These are phyloP conservation scores for Bombardia bombarda DNA, from an alignment of 495 filamentous ascomycete species.

Conservation along the genomic window DNA sequence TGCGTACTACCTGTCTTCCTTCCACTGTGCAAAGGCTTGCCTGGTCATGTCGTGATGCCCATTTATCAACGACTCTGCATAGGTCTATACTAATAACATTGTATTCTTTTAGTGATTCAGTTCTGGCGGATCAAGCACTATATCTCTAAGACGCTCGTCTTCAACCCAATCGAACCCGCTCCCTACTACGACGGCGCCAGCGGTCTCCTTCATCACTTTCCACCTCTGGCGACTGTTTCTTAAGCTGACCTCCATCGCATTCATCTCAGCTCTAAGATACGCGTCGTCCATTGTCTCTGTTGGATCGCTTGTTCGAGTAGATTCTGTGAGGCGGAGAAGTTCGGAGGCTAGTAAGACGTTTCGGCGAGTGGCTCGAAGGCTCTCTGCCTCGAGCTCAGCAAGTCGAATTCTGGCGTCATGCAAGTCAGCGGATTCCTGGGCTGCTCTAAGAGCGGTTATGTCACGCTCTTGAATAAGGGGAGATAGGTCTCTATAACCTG, in stretches of 20 bases:
- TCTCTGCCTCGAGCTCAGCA: constrained; percentile 47
- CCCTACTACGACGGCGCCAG: constrained; percentile 66
- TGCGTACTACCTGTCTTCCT: no score
- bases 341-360: constrained; percentile 56
- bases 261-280: constrained; percentile 43
- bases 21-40: no score
- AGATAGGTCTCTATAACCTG: constrained; percentile 50
- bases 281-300: constrained; percentile 42
- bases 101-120: no score
- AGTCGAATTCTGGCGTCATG: constrained; percentile 39
- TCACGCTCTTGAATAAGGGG: constrained; percentile 62
- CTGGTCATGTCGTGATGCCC: no score
- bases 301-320: constrained; percentile 42
- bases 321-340: constrained; percentile 52
- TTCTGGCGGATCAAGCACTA: constrained; percentile 67
- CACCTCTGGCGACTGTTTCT: constrained; percentile 52
- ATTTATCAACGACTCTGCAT: no score
- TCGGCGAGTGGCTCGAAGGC: constrained; percentile 41
- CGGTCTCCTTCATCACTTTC: constrained; percentile 66
- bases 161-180: constrained; percentile 80
- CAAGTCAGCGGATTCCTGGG: constrained; percentile 46
- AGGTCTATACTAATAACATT: no score
- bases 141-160: constrained; percentile 56
- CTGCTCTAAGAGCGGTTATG: constrained; percentile 49
- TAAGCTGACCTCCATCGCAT: constrained; percentile 45